A percentile compares a stretch with the other conserved stretches of the same genome.
These are phyloP conservation scores for Hyaloraphidium curvatum DNA, from an alignment of 192 early-diverging fungal genomes.

Conservation along the genomic window DNA sequence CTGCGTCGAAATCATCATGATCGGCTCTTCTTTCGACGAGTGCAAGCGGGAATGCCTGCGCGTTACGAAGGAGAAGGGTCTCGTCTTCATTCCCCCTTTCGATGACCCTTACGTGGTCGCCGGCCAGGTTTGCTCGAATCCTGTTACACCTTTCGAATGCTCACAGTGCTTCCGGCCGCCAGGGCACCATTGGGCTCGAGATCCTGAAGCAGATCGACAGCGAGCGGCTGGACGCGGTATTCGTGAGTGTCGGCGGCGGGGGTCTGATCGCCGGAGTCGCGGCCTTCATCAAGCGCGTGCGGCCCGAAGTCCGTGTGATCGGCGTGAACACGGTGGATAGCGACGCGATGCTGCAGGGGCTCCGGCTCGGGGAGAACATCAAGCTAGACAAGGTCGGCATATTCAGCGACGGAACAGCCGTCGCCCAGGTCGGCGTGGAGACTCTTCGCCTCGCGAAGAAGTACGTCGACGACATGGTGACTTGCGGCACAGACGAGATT, in stretches of 20 bases:
- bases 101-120: slow-evolving; percentile 15
- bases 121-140: no score
- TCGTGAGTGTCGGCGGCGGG: slow-evolving; percentile 28
- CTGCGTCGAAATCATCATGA: slow-evolving; percentile 21
- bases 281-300: slow-evolving; percentile 23
- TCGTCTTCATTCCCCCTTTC: slow-evolving; percentile 24
- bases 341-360: slow-evolving; percentile 25
- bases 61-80: slow-evolving; percentile 12
- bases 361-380: slow-evolving; percentile 14
- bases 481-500: slow-evolving; percentile 26
- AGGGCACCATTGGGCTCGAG: slow-evolving; percentile 31
- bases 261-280: slow-evolving; percentile 29
- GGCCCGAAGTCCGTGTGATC: slow-evolving; percentile 24
- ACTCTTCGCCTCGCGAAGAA: slow-evolving; percentile 12
- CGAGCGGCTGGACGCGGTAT: slow-evolving; percentile 22
- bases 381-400: slow-evolving; percentile 21
- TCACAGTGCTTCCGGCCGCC: no score
- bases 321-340: slow-evolving; percentile 22
- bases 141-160: no score
- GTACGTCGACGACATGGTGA: slow-evolving; percentile 20
- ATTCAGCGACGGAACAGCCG: slow-evolving; percentile 29
- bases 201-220: slow-evolving; percentile 23
- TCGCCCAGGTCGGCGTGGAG: slow-evolving; percentile 20
- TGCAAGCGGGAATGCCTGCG: slow-evolving; percentile 24
- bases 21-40: slow-evolving; percentile 27